These are phyloP conservation scores for Verticillium isaacii DNA, from an alignment of 2,329 filamentous ascomycete genomes.

Conservation along the genomic window DNA sequence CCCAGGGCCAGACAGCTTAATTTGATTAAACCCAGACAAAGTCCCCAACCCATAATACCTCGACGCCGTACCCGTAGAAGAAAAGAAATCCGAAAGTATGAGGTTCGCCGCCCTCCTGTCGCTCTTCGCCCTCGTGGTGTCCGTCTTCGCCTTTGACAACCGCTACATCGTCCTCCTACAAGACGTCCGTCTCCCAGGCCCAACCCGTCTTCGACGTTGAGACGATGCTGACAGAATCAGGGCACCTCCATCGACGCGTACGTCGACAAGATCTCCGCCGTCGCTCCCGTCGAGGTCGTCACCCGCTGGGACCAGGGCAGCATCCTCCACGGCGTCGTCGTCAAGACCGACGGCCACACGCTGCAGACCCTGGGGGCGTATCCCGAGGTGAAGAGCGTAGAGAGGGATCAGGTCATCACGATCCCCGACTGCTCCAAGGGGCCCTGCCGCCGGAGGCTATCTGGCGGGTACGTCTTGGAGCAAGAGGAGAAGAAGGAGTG, in stretches of 20 bases:
- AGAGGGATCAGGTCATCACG: constrained; percentile 1
- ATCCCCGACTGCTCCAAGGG: background rate
- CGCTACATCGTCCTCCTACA: constrained; percentile 5
- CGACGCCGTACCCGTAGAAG: too few species aligned
- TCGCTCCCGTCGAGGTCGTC: background rate
- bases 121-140: background rate
- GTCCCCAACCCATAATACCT: too few species aligned
- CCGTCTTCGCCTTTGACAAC: background rate
- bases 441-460: background rate
- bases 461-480: background rate
- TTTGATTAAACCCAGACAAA: too few species aligned
- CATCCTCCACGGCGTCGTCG: constrained; percentile 5
- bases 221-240: background rate
- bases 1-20: too few species aligned
- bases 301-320: background rate
- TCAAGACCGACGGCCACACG: constrained; percentile 4
- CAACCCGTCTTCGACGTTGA: too few species aligned
- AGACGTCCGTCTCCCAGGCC: constrained; percentile 4
- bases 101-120: background rate
- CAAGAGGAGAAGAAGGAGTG: too few species aligned
- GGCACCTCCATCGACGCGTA: constrained; percentile 2
- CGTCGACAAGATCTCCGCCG: background rate
- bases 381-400: constrained; percentile 2
- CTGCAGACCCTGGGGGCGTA: background rate
- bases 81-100: background rate